phyloP scores from a whole-genome alignment of 352 stramenopile genomes.

The Globisporangium apiculatum region DNA sequence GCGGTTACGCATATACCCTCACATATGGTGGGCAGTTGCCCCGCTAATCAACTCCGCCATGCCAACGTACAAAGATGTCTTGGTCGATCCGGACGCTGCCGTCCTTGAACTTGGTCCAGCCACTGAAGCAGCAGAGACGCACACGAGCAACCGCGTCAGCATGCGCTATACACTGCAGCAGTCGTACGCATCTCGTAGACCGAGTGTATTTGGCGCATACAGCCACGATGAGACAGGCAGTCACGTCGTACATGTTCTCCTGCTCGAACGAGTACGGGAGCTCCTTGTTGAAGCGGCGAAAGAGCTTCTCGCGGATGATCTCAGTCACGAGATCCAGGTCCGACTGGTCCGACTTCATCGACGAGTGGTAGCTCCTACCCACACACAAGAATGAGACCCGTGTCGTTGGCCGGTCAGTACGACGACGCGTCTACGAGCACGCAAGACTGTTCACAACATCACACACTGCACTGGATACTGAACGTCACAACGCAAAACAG shows the following conservation, averaged over 20 bases:
- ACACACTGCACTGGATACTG: too few relatives aligned
- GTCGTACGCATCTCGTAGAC: too few relatives aligned
- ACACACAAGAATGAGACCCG: neutral
- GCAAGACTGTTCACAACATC: neutral
- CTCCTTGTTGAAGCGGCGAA: slow-evolving; percentile 83
- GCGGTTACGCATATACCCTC: too few relatives aligned
- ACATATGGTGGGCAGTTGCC: too few relatives aligned
- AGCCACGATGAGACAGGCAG: neutral
- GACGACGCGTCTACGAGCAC: too few relatives aligned
- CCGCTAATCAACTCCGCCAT: too few relatives aligned
- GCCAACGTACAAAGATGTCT: slow-evolving; percentile 73
- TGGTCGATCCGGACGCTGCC: slow-evolving; percentile 84
- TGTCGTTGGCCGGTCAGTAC: too few relatives aligned
- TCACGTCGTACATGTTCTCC: slow-evolving; percentile 49
- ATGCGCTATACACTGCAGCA: too few relatives aligned
- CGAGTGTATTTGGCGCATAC: too few relatives aligned
- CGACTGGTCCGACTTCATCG: slow-evolving; percentile 76
- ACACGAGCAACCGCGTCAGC: neutral
- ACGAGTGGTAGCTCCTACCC: slow-evolving; percentile 75
- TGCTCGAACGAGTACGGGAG: slow-evolving; percentile 79
- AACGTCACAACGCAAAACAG: neutral
- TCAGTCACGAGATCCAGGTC: slow-evolving; percentile 80
- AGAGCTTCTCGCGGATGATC: slow-evolving; percentile 87
- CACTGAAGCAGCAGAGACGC: slow-evolving; percentile 16
- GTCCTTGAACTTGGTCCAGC: slow-evolving; percentile 84